phyloP scores from a whole-genome alignment of 345 rosid species.

The Brassica nigra region DNA sequence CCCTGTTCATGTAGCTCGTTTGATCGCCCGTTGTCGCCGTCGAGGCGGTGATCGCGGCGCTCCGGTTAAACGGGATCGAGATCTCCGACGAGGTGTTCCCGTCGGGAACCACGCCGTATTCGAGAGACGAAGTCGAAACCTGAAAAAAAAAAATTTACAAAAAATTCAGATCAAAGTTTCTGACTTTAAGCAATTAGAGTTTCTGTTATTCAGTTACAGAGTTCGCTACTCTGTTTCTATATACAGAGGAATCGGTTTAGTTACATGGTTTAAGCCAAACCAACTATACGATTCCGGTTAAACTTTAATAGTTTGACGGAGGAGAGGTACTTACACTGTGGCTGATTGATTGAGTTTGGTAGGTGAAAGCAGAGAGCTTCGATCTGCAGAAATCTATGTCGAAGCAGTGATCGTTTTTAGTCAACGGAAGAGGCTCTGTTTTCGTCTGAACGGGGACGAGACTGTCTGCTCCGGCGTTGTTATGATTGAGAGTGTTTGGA shows the following conservation, averaged over 20 bases:
- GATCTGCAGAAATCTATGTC: conserved; percentile 59
- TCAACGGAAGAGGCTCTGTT: conserved; percentile 41
- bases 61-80: conserved; percentile 54
- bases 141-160: conserved; percentile 41
- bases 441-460: conserved; percentile 76
- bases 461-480: conserved; percentile 59
- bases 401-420: conserved; percentile 51
- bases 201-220: no score
- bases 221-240: no score
- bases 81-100: conserved; percentile 64
- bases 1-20: conserved; percentile 53
- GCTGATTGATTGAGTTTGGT: conserved; percentile 49
- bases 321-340: conserved; percentile 51
- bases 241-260: no score
- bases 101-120: conserved; percentile 90
- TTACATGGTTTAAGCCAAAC: no score
- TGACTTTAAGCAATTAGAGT: no score
- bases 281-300: no score
- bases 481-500: conserved; percentile 40
- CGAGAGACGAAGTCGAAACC: conserved; percentile 84
- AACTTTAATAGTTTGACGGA: neutral
- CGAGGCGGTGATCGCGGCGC: conserved; percentile 24
- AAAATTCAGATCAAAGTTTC: neutral
- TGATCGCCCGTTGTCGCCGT: conserved; percentile 29
- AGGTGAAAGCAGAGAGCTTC: conserved; percentile 53